phyloP scores from a whole-genome alignment of 192 early-diverging fungal species.

The Geranomyces michiganensis region DNA sequence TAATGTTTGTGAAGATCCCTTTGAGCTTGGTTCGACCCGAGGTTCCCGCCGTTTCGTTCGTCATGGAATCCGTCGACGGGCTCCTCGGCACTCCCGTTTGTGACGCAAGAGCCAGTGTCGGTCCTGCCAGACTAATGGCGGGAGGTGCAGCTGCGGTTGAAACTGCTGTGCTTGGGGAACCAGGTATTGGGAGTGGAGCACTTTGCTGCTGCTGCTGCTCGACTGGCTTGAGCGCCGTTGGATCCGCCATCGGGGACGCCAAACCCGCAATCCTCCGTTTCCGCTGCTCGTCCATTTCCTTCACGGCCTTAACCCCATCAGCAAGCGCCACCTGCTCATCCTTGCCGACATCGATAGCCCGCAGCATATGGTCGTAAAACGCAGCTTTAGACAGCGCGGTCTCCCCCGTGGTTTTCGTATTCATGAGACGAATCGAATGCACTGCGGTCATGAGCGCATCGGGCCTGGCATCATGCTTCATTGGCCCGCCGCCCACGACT shows the following conservation, averaged over 20 bases:
- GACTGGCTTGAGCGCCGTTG: neutral
- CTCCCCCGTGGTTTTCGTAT: conserved; percentile 26
- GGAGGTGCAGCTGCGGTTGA: neutral
- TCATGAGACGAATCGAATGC: conserved; percentile 31
- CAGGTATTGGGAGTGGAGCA: neutral
- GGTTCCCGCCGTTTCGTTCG: neutral
- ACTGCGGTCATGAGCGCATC: conserved; percentile 32
- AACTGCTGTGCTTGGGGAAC: neutral
- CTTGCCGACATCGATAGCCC: conserved; percentile 3
- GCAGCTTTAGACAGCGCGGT: conserved; percentile 31
- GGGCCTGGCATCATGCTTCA: neutral
- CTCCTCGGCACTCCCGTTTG: neutral
- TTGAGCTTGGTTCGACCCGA: conserved; percentile 17
- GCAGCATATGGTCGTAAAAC: conserved; percentile 35
- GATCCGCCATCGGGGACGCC: neutral
- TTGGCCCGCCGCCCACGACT: neutral
- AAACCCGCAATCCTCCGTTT: conserved; percentile 5
- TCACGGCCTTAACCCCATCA: conserved; percentile 19
- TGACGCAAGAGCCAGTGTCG: neutral
- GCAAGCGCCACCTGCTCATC: conserved; percentile 26
- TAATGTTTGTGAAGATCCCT: conserved; percentile 25
- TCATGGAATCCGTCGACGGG: conserved; percentile 6
- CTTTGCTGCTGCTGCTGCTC: neutral
- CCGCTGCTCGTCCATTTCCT: conserved; percentile 11
- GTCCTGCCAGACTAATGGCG: neutral